phyloP scores from a whole-genome alignment of 2,329 filamentous ascomycete genomes.

The Cyphellophora attinorum region DNA sequence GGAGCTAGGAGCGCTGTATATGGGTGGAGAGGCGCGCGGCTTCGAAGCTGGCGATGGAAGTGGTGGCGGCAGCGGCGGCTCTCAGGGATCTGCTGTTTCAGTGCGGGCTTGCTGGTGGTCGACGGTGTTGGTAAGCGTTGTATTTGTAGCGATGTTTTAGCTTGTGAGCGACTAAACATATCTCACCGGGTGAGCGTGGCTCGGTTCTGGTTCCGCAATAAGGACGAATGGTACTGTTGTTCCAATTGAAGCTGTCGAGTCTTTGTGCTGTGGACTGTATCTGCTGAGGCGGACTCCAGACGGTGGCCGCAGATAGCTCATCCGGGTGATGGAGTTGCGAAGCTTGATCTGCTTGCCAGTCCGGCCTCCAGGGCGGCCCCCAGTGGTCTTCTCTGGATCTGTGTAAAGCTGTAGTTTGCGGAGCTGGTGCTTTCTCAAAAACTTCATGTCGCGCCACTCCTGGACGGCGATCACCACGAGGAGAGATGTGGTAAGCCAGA shows the following conservation, averaged over 20 bases:
- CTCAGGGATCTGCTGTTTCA: too few species aligned
- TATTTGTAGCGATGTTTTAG: too few species aligned
- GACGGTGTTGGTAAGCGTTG: too few species aligned
- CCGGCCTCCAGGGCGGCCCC: too few species aligned
- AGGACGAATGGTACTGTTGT: constrained; percentile 1
- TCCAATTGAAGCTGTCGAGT: neutral
- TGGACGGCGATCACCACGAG: neutral
- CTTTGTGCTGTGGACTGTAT: neutral
- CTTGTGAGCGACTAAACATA: neutral
- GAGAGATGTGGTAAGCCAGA: neutral
- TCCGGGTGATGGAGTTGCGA: neutral
- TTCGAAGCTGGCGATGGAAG: constrained; percentile 43
- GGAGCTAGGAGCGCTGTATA: constrained; percentile 67
- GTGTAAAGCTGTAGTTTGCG: neutral
- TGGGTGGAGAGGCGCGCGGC: constrained; percentile 55
- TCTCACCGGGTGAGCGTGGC: neutral
- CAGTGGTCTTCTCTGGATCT: neutral
- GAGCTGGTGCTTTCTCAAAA: neutral
- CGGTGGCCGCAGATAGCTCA: neutral
- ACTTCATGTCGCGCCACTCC: neutral
- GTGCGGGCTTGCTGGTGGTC: too few species aligned
- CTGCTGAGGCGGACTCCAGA: neutral
- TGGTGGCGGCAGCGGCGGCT: constrained; percentile 26
- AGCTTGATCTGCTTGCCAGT: neutral
- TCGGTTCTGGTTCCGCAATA: neutral